Evolutionary conservation across 2,329 filamentous ascomycete species (phyloP).

Genomic region (Ophiostoma fasciatum): DNA sequence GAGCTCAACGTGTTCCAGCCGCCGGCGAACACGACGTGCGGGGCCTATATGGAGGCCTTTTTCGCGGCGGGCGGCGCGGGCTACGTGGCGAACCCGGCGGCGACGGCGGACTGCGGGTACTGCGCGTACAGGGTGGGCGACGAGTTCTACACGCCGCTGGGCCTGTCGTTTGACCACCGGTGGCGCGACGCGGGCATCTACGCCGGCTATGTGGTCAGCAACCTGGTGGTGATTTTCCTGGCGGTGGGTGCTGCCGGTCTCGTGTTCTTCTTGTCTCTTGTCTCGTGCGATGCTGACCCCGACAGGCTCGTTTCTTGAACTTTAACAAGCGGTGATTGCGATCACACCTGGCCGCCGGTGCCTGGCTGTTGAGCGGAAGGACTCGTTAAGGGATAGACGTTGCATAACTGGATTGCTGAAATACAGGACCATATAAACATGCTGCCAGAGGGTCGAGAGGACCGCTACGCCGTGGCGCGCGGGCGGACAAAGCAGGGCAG

Average conservation of each 20-base stretch:
- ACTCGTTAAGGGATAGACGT: too few species aligned
- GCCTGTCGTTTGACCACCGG: conserved; percentile 49
- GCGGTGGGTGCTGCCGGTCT: conserved; percentile 28
- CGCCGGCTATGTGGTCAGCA: conserved; percentile 60
- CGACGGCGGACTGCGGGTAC: conserved; percentile 57
- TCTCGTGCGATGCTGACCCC: not conserved
- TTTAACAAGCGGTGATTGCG: conserved; percentile 29
- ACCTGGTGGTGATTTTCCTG: conserved; percentile 46
- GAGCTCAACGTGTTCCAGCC: conserved; percentile 58
- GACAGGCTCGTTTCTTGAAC: conserved; percentile 35
- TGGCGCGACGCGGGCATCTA: conserved; percentile 80
- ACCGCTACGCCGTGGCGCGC: not conserved
- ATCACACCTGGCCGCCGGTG: not conserved
- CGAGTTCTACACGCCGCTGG: conserved; percentile 58
- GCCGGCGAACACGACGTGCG: conserved; percentile 52
- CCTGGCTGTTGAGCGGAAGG: conserved; percentile 16
- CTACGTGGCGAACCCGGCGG: conserved; percentile 51
- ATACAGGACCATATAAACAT: too few species aligned
- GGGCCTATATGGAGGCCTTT: conserved; percentile 59
- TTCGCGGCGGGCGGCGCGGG: conserved; percentile 54
- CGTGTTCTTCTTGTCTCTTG: not conserved
- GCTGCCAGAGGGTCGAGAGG: too few species aligned
- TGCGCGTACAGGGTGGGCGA: conserved; percentile 71
- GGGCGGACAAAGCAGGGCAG: conserved; percentile 30
- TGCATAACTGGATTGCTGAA: too few species aligned